A percentile compares a stretch with the other conserved stretches of the same genome.
These are phyloP conservation scores for Tylopilus rubrobrunneus DNA, from an alignment of 768 basidiomycete species.

Conservation along the genomic window DNA sequence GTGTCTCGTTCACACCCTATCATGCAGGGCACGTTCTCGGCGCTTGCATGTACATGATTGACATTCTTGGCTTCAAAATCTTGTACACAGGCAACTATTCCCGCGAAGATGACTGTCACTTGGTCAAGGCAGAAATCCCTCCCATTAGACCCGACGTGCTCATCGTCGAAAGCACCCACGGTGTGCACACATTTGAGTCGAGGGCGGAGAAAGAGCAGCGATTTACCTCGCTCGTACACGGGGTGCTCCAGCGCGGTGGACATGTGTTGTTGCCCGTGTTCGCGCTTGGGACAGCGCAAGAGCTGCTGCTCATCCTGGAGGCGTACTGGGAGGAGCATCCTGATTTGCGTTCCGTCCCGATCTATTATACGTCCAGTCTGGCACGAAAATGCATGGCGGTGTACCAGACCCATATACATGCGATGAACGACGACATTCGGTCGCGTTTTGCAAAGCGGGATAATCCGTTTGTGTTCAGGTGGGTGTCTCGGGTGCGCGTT, in stretches of 20 bases:
- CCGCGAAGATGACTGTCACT: conserved; percentile 85
- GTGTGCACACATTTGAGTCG: conserved; percentile 84
- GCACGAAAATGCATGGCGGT: conserved; percentile 80
- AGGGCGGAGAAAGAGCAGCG: conserved; percentile 50
- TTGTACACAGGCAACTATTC: conserved; percentile 98
- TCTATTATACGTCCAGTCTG: conserved; percentile 92
- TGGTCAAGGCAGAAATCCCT: conserved; percentile 89
- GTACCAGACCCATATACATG: conserved; percentile 97
- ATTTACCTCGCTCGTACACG: conserved; percentile 88
- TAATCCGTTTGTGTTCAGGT: conserved; percentile 98
- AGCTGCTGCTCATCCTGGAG: conserved; percentile 87
- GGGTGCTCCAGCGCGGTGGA: conserved; percentile 85
- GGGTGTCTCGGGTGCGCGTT: conserved; percentile 30
- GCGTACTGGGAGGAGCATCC: conserved; percentile 96
- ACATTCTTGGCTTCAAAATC: conserved; percentile 89
- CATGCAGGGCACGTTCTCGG: conserved; percentile 97
- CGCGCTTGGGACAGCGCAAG: conserved; percentile 92
- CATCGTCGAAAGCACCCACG: conserved; percentile 95
- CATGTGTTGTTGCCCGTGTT: conserved; percentile 94
- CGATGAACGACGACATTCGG: conserved; percentile 92
- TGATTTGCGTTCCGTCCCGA: conserved; percentile 86
- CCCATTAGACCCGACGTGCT: conserved; percentile 89
- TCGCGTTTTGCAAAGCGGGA: conserved; percentile 89
- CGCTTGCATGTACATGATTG: conserved; percentile 96
- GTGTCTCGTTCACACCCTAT: conserved; percentile 91